Evolutionary conservation across 2,329 filamentous ascomycete genomes (phyloP), one percentile per base, ranked within the genome.

Genomic region (Fusarium sp.): DNA sequence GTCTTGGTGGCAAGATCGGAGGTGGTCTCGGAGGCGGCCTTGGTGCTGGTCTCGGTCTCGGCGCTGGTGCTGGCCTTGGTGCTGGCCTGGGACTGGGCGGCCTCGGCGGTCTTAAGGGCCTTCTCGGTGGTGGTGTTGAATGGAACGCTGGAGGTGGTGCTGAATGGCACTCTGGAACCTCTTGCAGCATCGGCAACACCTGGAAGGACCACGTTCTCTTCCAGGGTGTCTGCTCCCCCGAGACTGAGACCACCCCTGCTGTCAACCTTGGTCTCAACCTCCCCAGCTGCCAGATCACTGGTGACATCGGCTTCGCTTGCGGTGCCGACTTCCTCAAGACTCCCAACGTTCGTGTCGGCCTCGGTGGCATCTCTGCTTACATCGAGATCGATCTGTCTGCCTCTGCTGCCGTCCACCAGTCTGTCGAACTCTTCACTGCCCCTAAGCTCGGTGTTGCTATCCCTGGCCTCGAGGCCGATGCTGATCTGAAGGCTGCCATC

Each of bases 341-440:
- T 16, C 83, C 84, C 1, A 76, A 79, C 20, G 76, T 83, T 31
- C 77, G 80, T 40, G 74, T 88, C 6, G 78, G 83, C 68, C 83
- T 88, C 50, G 80, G 80, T 50, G 80, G 80, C 7, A 74, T 88
- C 69, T 84, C 86, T 74, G 77, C 86, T 15, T 85, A 85, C 69
- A 77, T 88, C 31, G 80, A 85, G 67, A 72, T 87, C 15, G 81
- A 83, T 56, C 78, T 86, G 2, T 76, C 76, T 13, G 75, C 86
- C 23, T 79, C 77, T 31, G 80, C 79, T 20, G 82, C 79, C 11
- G 79, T 84, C 20, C 82, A 82, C 15, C 85, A 88, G 70, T 82
- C 82, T 4, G 74, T 88, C 42, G 85, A 83, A 68, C 77, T 88
- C 0, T 85, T 81, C 69, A 78, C 80, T 8, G 79, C 80, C 1